phyloP scores from a whole-genome alignment of 495 filamentous ascomycete genomes.

The Penicillium flavigenum region DNA sequence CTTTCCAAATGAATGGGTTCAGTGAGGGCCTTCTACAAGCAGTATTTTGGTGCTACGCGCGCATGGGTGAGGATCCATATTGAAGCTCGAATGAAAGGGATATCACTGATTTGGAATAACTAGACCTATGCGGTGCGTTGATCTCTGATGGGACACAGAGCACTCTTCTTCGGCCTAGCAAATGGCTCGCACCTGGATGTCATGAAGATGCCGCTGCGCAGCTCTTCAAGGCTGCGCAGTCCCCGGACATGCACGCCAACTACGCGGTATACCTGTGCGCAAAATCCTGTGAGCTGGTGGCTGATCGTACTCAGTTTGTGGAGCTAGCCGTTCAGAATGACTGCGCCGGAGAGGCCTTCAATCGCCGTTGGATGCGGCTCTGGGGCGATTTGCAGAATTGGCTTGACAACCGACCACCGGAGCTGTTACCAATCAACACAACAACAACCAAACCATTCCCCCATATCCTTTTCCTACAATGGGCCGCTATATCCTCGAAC shows the following conservation, averaged over 20 bases:
- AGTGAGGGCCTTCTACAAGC: slow-evolving; percentile 41
- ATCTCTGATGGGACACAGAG: slow-evolving; percentile 47
- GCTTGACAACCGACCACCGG: slow-evolving; percentile 39
- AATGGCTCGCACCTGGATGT: slow-evolving; percentile 40
- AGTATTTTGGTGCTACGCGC: slow-evolving; percentile 51
- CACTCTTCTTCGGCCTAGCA: slow-evolving; percentile 40
- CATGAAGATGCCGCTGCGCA: slow-evolving; percentile 31
- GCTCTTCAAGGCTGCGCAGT: slow-evolving; percentile 30
- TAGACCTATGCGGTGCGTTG: slow-evolving; percentile 48
- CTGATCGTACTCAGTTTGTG: slow-evolving; percentile 38
- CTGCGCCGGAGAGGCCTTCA: slow-evolving; percentile 27
- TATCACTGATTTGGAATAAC: slow-evolving; percentile 1
- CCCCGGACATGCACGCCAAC: slow-evolving; percentile 45
- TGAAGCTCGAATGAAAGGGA: not conserved
- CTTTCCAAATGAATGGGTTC: slow-evolving; percentile 44
- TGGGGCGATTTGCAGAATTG: slow-evolving; percentile 48
- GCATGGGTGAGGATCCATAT: slow-evolving; percentile 39
- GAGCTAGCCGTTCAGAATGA: slow-evolving; percentile 37
- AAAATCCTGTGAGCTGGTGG: slow-evolving; percentile 42
- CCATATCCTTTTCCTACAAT: slow-evolving; percentile 44
- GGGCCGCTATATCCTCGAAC: slow-evolving; percentile 51
- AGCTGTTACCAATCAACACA: slow-evolving; percentile 39
- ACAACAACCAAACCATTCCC: slow-evolving; percentile 41
- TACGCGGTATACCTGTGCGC: slow-evolving; percentile 49
- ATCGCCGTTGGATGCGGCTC: slow-evolving; percentile 35